Conservation (phyloP, 2,329 filamentous ascomycete genomes). For the Alternaria ventricosa region DNA sequence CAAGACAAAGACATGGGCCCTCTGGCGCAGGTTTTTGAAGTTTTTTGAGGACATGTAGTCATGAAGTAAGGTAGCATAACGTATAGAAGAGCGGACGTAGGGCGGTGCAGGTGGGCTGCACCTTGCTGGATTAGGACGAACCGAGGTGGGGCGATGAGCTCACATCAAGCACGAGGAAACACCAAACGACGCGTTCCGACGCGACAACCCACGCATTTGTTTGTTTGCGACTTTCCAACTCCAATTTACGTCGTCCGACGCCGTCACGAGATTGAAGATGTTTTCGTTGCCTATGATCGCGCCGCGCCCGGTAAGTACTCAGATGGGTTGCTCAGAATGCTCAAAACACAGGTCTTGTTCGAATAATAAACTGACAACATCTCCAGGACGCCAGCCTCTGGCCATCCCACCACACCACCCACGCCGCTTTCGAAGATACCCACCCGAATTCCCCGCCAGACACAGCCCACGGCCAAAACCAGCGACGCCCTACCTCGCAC, state of each 20-base stretch:
- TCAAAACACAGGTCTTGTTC: not conserved
- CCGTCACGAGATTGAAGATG: slow-evolving; percentile 7
- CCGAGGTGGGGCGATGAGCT: slow-evolving; percentile 18
- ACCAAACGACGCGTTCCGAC: slow-evolving; percentile 16
- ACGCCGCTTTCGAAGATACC: slow-evolving; percentile 26
- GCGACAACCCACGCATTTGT: not conserved
- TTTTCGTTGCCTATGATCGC: slow-evolving; percentile 27
- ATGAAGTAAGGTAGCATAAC: not conserved
- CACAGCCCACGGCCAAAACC: slow-evolving; percentile 15
- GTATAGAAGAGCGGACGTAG: not conserved
- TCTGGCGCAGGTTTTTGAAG: not conserved
- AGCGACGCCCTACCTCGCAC: slow-evolving; percentile 26
- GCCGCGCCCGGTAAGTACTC: slow-evolving; percentile 21
- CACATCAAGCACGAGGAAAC: slow-evolving; percentile 8
- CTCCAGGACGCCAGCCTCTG: slow-evolving; percentile 41
- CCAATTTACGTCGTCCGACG: not conserved
- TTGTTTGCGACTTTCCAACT: not conserved
- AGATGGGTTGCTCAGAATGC: not conserved
- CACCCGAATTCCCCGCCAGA: slow-evolving; percentile 28
- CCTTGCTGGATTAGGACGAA: slow-evolving; percentile 8
- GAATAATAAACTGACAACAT: slow-evolving; percentile 3
- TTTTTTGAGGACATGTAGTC: not conserved
- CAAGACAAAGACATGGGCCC: not conserved
- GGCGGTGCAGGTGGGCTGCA: not conserved
- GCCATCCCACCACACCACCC: slow-evolving; percentile 33